Conservation (phyloP, 345 rosid species). For the Punica granatum region DNA sequence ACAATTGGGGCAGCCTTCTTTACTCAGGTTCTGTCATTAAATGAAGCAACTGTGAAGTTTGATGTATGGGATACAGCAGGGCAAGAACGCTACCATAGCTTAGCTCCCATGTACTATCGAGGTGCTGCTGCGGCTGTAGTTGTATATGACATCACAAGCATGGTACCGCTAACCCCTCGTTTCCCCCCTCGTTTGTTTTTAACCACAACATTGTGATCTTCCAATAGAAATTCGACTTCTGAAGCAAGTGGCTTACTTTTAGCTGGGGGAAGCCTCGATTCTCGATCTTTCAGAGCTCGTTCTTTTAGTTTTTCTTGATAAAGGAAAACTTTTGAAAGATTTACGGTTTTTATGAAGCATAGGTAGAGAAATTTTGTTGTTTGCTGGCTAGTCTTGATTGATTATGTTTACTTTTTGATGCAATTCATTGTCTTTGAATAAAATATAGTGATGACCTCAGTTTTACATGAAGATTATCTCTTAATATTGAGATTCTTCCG, state of each 20-base stretch:
- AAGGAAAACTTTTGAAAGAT: too few species aligned
- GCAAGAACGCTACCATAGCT: constrained; percentile 76
- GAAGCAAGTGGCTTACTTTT: too few species aligned
- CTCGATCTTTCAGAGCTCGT: too few species aligned
- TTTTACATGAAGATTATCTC: background rate
- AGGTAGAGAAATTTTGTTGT: background rate
- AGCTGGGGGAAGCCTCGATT: too few species aligned
- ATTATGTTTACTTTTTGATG: background rate
- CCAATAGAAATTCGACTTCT: background rate
- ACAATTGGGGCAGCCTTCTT: constrained; percentile 84
- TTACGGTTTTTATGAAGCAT: background rate
- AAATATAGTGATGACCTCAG: background rate
- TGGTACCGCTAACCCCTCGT: constrained; percentile 24
- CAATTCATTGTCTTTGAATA: background rate
- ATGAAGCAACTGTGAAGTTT: constrained; percentile 60
- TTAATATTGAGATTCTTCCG: background rate
- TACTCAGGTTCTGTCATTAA: constrained; percentile 64
- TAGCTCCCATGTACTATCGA: constrained; percentile 84
- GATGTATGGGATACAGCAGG: constrained; percentile 89
- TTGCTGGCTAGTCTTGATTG: background rate
- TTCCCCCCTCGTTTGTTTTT: background rate
- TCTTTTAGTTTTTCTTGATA: too few species aligned
- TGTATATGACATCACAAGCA: constrained; percentile 70
- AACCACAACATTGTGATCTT: background rate
- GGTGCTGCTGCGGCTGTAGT: constrained; percentile 85